Evolutionary conservation across 2,329 filamentous ascomycete species (phyloP).

Genomic region (Nakataea oryzae): DNA sequence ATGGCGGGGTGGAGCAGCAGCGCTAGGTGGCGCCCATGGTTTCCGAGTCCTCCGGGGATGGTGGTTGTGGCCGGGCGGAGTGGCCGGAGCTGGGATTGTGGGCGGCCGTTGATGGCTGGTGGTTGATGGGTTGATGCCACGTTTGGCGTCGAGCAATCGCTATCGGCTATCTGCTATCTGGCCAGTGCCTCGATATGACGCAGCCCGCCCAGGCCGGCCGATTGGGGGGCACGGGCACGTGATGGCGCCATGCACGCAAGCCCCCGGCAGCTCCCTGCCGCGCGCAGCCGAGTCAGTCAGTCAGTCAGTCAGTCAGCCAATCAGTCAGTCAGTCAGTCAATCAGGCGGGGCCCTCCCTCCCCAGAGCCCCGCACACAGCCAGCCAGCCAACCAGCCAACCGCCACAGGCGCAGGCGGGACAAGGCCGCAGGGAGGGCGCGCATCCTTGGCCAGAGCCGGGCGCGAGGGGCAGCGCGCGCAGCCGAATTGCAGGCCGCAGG

Average conservation of each 20-base stretch:
- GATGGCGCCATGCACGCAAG: background rate
- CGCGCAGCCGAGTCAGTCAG: no score
- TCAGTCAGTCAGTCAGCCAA: no score
- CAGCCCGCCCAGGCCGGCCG: background rate
- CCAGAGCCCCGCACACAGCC: no score
- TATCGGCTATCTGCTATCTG: background rate
- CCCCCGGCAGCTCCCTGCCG: no score
- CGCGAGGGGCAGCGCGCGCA: no score
- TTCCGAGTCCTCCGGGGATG: background rate
- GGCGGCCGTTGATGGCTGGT: background rate
- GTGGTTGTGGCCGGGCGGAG: background rate
- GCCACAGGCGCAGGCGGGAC: no score
- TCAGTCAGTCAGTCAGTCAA: no score
- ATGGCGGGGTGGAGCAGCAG: background rate
- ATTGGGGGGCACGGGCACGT: background rate
- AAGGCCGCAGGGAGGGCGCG: no score
- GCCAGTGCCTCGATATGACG: slow-evolving; percentile 1
- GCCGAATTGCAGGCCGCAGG: no score
- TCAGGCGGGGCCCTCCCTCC: no score
- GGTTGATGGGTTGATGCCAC: slow-evolving; percentile 1
- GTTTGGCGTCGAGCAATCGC: background rate
- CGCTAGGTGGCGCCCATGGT: background rate
- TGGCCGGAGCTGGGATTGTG: background rate
- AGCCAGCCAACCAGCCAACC: no score
- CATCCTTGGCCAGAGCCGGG: no score